A percentile compares a stretch with the other conserved stretches of the same genome.
Evolutionary conservation across 1,284 basidiomycete genomes (phyloP).

Genomic region (Trichosporon coremiiforme): DNA sequence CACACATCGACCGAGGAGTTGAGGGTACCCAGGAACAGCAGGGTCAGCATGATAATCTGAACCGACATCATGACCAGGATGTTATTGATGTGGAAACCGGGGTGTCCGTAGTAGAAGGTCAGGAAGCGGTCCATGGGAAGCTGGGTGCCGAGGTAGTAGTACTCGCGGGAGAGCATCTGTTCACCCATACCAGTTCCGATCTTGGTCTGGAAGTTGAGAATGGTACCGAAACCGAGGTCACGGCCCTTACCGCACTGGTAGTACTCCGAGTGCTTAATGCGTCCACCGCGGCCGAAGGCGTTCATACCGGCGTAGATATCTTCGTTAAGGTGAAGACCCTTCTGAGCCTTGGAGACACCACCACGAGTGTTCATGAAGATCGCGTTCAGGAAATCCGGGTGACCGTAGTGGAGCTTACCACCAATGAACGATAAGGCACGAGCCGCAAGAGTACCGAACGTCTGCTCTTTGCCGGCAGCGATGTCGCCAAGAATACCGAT

Average conservation of each 20-base stretch:
- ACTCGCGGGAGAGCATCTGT: conserved; percentile 98
- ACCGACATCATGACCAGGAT: conserved; percentile 95
- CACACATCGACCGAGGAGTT: conserved; percentile 78
- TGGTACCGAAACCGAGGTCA: conserved; percentile 98
- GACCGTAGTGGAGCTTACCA: conserved; percentile 98
- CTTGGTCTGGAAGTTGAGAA: conserved; percentile 99
- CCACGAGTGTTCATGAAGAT: conserved; percentile 98
- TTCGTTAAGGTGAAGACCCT: conserved; percentile 96
- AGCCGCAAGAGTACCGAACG: conserved; percentile 95
- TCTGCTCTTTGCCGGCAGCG: conserved; percentile 98
- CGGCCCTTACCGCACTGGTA: conserved; percentile 97
- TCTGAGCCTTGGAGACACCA: conserved; percentile 98
- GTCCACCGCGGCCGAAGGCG: conserved; percentile 91
- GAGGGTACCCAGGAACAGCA: conserved; percentile 89
- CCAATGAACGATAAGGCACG: conserved; percentile 95
- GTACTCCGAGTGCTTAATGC: conserved; percentile 99
- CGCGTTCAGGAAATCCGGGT: conserved; percentile 96
- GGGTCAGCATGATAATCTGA: conserved; percentile 82
- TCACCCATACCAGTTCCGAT: conserved; percentile 99
- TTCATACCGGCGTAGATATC: conserved; percentile 99
- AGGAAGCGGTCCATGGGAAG: conserved; percentile 97
- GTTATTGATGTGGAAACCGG: conserved; percentile 99
- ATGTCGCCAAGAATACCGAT: conserved; percentile 98
- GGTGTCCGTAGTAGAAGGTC: conserved; percentile 99
- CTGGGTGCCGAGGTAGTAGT: conserved; percentile 98